Percentiles rank a stretch among this genome's conserved stretches.
Evolutionary conservation across 176 grass and related monocot species (phyloP).

Genomic region (barley (Hordeum vulgare)): MorexV3_pseudomolecules_assembly NC_058518.1:479577129-479577628

Average conservation of each 20-base stretch:
- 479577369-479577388: slow-evolving; percentile 24
- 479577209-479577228: slow-evolving; percentile 20
- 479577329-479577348: slow-evolving; percentile 48
- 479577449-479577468: slow-evolving; percentile 59
- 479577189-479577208: slow-evolving; percentile 12
- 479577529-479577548: slow-evolving; percentile 26
- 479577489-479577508: slow-evolving; percentile 24
- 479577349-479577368: slow-evolving; percentile 48
- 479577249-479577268: background rate
- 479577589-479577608: slow-evolving; percentile 21
- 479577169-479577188: slow-evolving; percentile 7
- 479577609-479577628: slow-evolving; percentile 19
- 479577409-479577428: slow-evolving; percentile 55
- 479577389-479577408: slow-evolving; percentile 54
- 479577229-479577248: slow-evolving; percentile 30
- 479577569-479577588: slow-evolving; percentile 18
- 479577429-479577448: slow-evolving; percentile 50
- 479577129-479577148: background rate
- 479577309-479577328: slow-evolving; percentile 55
- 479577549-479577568: slow-evolving; percentile 15
- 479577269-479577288: background rate
- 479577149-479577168: slow-evolving; percentile 14
- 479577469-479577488: slow-evolving; percentile 23
- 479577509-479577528: background rate
- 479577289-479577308: slow-evolving; percentile 38